Percentiles rank a stretch among this genome's conserved stretches.
phyloP scores from a whole-genome alignment of 768 basidiomycete species.

The Goffeauzyma gilvescens region DNA sequence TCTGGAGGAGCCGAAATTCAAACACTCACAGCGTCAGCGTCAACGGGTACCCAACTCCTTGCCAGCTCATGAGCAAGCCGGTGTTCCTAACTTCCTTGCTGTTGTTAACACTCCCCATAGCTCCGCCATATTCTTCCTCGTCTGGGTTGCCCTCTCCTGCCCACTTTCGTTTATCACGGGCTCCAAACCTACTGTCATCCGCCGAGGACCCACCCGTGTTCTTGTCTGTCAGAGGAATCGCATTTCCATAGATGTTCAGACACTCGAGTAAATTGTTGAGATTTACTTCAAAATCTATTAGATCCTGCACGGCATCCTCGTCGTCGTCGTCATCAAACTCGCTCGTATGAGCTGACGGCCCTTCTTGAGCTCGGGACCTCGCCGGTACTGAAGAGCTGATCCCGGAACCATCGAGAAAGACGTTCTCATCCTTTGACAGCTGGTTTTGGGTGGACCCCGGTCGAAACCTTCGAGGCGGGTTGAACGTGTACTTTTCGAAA shows the following conservation, averaged over 20 bases:
- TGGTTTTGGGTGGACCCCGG: not conserved
- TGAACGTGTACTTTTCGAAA: constrained; percentile 62
- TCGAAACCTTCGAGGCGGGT: not conserved
- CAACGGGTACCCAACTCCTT: constrained; percentile 57
- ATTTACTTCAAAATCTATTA: constrained; percentile 51
- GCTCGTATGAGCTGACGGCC: not conserved
- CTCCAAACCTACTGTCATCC: not conserved
- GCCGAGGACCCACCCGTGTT: constrained; percentile 2
- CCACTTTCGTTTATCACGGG: constrained; percentile 38
- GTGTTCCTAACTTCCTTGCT: constrained; percentile 41
- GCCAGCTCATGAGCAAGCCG: constrained; percentile 67
- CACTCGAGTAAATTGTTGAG: constrained; percentile 71
- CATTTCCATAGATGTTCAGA: constrained; percentile 82
- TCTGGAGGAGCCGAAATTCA: not conserved
- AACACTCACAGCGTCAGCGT: constrained; percentile 53
- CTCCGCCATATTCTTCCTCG: constrained; percentile 34
- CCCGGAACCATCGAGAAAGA: not conserved
- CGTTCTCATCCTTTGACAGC: not conserved
- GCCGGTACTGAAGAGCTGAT: not conserved
- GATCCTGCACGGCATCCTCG: constrained; percentile 12
- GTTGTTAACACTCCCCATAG: constrained; percentile 14
- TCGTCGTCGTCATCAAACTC: constrained; percentile 26
- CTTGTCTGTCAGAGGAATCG: too few relatives aligned
- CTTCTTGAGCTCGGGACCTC: too few relatives aligned
- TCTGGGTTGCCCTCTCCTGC: constrained; percentile 34